Base-by-base conservation (phyloP, 2,329 filamentous ascomycete genomes). In the Botrytis squamosa region DNA sequence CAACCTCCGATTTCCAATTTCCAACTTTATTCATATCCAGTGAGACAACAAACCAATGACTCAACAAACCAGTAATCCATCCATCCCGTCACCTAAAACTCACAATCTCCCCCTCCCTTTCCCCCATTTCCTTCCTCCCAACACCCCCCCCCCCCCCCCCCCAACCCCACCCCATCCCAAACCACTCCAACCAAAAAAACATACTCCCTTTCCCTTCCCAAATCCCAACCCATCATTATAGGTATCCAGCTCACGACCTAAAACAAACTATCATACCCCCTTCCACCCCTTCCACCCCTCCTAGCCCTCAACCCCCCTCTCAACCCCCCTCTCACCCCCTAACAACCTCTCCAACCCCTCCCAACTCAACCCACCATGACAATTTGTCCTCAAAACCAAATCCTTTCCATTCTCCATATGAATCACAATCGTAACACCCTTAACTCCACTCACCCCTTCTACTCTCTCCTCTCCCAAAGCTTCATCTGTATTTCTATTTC, bases 401-500 rank as follows among this genome's bases (percentile, higher is more conserved):
- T 81, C 77, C 29, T 77, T 75, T n/a, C 73, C 71, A 4, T 67
- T 73, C 1, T 75, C 71, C 36, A 79, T 55, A 70, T 80, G 77
- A 59, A 81, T 38, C 16, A 76, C 55, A 66, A 80, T 70, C 4
- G 78, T 80, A 46, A 81, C 63, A 4, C 79, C 77, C 40, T 68
- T 71, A 25, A 80, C 74, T 2, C 73, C 75, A 44, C 12, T 60
- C 66, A 42, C 33, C 66, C 38, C 55, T 40, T 25, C 59, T 69
- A 8, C 36, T 44, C 42, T 7, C 55, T 33, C 33, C 55, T 64
- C 22, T n/a, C 40, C 14, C 42, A 33, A 10, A n/a, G 29, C 8
- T 33, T 29, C 10, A 25, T 46, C 25, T 49, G 20, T 22, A 49
- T 49, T 49, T 25, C 8, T 10, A 10, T 25, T 49, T 49, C 38